phyloP scores from a whole-genome alignment of 1,284 basidiomycete species.

The Malassezia slooffiae region DNA sequence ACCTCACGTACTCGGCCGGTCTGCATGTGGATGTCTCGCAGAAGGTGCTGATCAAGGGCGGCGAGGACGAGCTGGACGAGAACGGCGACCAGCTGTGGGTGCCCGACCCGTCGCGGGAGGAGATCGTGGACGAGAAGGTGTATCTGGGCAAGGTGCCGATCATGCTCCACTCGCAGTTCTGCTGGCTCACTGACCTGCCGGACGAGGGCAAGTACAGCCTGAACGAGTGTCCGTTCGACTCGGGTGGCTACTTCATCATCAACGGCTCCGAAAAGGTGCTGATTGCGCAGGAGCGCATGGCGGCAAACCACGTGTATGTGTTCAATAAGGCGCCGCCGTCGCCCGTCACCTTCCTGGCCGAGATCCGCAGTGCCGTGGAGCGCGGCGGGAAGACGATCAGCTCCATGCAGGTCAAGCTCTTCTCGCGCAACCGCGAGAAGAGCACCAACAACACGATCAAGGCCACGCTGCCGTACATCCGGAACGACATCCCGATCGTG shows the following conservation, averaged over 20 bases:
- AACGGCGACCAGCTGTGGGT: constrained; percentile 71
- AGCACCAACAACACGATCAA: constrained; percentile 80
- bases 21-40: constrained; percentile 94
- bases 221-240: constrained; percentile 92
- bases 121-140: constrained; percentile 61
- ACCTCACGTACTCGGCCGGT: constrained; percentile 89
- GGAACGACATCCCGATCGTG: constrained; percentile 96
- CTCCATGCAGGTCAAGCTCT: constrained; percentile 96
- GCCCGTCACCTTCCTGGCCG: constrained; percentile 86
- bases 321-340: constrained; percentile 96
- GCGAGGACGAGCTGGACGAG: constrained; percentile 57
- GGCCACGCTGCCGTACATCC: constrained; percentile 94
- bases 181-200: constrained; percentile 68
- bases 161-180: constrained; percentile 93
- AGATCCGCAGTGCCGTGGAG: constrained; percentile 95
- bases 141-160: constrained; percentile 98
- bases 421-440: constrained; percentile 74
- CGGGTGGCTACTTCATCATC: constrained; percentile 96
- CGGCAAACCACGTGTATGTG: constrained; percentile 97
- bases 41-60: constrained; percentile 64
- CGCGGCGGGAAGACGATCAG: constrained; percentile 97
- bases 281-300: constrained; percentile 98
- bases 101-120: constrained; percentile 54
- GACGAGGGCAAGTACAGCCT: constrained; percentile 75
- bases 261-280: constrained; percentile 98